A percentile compares a stretch with the other conserved stretches of the same genome.
Evolutionary conservation across 1,284 basidiomycete species (phyloP).

Genomic region (Cutaneotrichosporon sp.): DNA sequence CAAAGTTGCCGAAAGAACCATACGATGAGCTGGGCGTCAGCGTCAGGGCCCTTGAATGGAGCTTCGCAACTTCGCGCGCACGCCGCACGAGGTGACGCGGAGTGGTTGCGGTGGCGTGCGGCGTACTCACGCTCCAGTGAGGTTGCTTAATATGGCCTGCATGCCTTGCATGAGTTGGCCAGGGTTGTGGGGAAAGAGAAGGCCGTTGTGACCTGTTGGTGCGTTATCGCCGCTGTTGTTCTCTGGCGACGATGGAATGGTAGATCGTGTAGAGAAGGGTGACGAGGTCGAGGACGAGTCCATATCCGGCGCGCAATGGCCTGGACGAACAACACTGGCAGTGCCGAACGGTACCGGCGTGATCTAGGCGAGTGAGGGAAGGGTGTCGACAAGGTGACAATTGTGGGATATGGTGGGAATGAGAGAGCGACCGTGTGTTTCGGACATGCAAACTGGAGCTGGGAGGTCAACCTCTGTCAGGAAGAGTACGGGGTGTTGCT

Average conservation of each 20-base stretch:
- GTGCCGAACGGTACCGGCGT: not conserved
- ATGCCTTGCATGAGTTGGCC: constrained; percentile 36
- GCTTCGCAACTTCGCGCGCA: constrained; percentile 4
- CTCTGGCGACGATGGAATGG: constrained; percentile 41
- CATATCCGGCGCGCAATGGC: constrained; percentile 19
- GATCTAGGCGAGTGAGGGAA: not conserved
- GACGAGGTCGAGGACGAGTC: constrained; percentile 41
- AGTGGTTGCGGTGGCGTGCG: not conserved
- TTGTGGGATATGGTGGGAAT: not conserved
- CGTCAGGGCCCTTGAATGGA: not conserved
- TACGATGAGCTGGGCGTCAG: constrained; percentile 18
- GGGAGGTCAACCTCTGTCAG: not conserved
- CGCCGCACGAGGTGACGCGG: not conserved
- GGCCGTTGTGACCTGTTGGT: constrained; percentile 9
- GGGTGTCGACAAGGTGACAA: constrained; percentile 1
- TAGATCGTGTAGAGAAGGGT: constrained; percentile 40
- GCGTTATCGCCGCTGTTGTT: constrained; percentile 23
- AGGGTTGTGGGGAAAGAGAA: constrained; percentile 17
- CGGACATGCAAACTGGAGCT: constrained; percentile 1
- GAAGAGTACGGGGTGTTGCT: not conserved
- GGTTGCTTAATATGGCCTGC: constrained; percentile 34
- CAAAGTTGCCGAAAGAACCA: constrained; percentile 17
- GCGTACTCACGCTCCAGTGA: constrained; percentile 29
- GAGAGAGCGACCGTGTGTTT: not conserved
- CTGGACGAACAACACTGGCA: not conserved